Conservation (phyloP, 352 stramenopile genomes). For the Phytophthora cajani region DNA sequence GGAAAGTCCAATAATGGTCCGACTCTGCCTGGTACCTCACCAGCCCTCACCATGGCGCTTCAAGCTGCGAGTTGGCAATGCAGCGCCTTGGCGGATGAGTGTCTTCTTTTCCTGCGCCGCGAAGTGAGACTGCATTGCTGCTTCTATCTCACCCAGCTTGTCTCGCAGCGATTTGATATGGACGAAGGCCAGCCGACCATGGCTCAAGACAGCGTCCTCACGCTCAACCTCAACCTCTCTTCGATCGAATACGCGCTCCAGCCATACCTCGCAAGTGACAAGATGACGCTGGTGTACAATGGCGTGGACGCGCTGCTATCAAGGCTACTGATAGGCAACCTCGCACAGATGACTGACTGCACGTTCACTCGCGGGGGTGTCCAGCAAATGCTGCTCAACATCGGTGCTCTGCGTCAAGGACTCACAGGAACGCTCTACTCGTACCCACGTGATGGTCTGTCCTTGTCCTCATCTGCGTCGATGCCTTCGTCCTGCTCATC, state of each 20-base stretch:
- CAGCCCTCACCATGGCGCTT: slow-evolving; percentile 44
- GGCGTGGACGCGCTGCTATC: slow-evolving; percentile 73
- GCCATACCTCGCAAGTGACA: slow-evolving; percentile 74
- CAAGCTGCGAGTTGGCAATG: slow-evolving; percentile 74
- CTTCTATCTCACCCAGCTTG: slow-evolving; percentile 80
- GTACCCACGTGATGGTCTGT: slow-evolving; percentile 61
- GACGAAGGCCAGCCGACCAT: slow-evolving; percentile 62
- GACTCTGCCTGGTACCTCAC: slow-evolving; percentile 32
- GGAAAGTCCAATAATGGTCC: slow-evolving; percentile 19
- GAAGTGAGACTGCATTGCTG: slow-evolving; percentile 81
- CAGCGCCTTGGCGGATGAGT: slow-evolving; percentile 77
- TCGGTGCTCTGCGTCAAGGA: slow-evolving; percentile 75
- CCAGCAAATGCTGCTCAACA: slow-evolving; percentile 84
- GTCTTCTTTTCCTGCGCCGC: slow-evolving; percentile 78
- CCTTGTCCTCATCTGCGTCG: slow-evolving; percentile 23
- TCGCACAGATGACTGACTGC: slow-evolving; percentile 67
- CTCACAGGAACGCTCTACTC: slow-evolving; percentile 78
- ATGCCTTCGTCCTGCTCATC: slow-evolving; percentile 36
- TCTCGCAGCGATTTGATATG: slow-evolving; percentile 67
- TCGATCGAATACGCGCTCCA: slow-evolving; percentile 76
- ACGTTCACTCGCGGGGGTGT: slow-evolving; percentile 75
- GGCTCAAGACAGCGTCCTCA: slow-evolving; percentile 77
- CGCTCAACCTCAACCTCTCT: slow-evolving; percentile 80
- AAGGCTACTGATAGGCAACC: slow-evolving; percentile 66
- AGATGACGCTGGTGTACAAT: slow-evolving; percentile 79